Conservation (phyloP, 306 rosid species). For the Dicorynia guianensis region DNA sequence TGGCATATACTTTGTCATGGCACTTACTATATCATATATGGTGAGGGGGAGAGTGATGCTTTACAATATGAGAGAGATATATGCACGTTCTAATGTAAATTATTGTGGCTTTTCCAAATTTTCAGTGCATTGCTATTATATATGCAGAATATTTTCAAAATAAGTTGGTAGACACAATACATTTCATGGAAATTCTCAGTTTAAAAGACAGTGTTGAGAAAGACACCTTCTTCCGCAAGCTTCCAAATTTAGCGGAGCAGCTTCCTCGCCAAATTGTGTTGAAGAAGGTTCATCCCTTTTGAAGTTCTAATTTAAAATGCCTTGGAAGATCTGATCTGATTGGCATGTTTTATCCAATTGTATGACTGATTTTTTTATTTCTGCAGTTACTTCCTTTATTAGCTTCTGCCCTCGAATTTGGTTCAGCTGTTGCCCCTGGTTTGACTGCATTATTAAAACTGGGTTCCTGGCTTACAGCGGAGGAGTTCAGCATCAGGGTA, state of each 20-base stretch:
- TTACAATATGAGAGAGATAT: conserved; percentile 19
- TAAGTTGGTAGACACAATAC: conserved; percentile 96
- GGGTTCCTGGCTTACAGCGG: conserved; percentile 94
- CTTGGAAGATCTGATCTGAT: conserved; percentile 16
- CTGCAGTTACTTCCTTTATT: conserved; percentile 94
- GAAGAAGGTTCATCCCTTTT: conserved; percentile 71
- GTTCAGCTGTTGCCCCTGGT: conserved; percentile 99
- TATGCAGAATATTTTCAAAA: conserved; percentile 95
- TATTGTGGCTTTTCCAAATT: conserved; percentile 32
- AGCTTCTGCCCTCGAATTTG: conserved; percentile 99
- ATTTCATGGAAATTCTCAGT: conserved; percentile 97
- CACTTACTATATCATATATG: background rate
- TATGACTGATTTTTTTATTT: conserved; percentile 50
- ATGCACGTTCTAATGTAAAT: conserved; percentile 29
- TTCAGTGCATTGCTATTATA: conserved; percentile 41
- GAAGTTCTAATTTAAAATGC: conserved; percentile 29
- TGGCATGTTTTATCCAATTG: conserved; percentile 35
- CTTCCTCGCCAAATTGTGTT: conserved; percentile 95
- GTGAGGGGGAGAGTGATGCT: conserved; percentile 9
- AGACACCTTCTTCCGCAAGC: conserved; percentile 98
- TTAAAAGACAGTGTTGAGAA: conserved; percentile 97
- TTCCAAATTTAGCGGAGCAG: conserved; percentile 96
- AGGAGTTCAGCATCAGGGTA: conserved; percentile 88
- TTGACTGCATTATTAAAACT: conserved; percentile 94
- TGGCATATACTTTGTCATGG: background rate